Evolutionary conservation across 805 yeast species (phyloP), one percentile per base, ranked within the genome.

Genomic region (Alloascoidea hylecoeti): DNA sequence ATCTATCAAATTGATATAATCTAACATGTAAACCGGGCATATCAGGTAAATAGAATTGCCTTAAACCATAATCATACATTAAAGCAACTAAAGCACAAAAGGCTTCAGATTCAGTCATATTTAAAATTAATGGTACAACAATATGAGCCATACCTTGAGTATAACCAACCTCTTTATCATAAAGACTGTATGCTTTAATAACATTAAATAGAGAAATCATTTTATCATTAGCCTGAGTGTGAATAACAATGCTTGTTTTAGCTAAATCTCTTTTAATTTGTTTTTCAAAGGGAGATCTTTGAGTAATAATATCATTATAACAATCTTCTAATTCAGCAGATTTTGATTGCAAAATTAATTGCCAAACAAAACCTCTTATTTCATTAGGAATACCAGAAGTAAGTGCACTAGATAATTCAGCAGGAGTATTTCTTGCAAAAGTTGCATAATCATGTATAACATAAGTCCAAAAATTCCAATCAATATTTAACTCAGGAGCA

Each of bases 61-160:
- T 66, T 45, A 92, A 64, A n/a, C 74, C 75, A 55, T 92, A 92
- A 34, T 71, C 75, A 47, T 79, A 76, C 96, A 92, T 88, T 43
- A 92, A 63, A 35, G 75, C 75, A 13, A 78, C 83, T 35, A 89
- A 63, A 47, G 88, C 55, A 42, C 92, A 75, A 58, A 89, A 89
- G 3, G 95, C 76, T 53, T 89, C 96, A 35, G 78, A 66, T 46
- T 88, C 95, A 4, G 53, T 68, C 76, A 85, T 71, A 47, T 83
- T 83, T 62, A 88, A 65, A 35, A 86, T 61, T 36, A 92, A 57
- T 2, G 98, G 96, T 4, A 85, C 85, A 0, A 83, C 72, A 34
- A 92, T 73, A 51, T 92, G 92, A 1, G 94, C 94, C 96, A 92
- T 86, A 4, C 98, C 97, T 57, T 92, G 98, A 2, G 96, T 92